Base-by-base conservation (phyloP, 805 yeast genomes). In the Pichia phayaonensis region DNA sequence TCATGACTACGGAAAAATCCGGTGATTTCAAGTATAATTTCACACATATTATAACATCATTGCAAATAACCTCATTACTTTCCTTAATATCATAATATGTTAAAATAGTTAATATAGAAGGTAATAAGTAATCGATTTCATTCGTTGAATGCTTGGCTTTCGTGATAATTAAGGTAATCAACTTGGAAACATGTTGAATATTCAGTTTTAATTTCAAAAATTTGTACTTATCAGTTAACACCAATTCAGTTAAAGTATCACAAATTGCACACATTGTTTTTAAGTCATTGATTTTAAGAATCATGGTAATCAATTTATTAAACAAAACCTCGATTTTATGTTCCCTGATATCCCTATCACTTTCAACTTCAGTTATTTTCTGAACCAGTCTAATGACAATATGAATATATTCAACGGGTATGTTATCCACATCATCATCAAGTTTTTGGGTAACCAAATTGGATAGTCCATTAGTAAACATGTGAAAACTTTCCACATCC, bases 361-460 rank as follows among this genome's bases (percentile, higher is more conserved):
- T 4, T 26, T 48, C 48, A 16, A 21, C 13, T 8, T 34, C 27
- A 24, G 20, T 11, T n/a, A 45, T 8, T 24, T 49, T 23, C 10
- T 40, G 39, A 15, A 49, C 24, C 13, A 45, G 31, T 34, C 45
- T 18, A 34, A 41, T 31, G 5, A 81, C 76, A 0, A 80, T 72
- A 61, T 84, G 95, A 44, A 81, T 76, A 95, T 96, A 90, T 65
- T 84, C 86, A 56, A 75, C 12, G 8, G 77, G 58, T 76, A 74
- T 64, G 8, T 42, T 36, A 4, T 31, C n/a, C 4, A 13, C 18
- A 16, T 44, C 36, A 8, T n/a, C 15, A 8, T 15, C 15, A 10
- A 48, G 20, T 21, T 40, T 48, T 2, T 48, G 43, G 40, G 15
- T 49, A 22, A 45, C 16, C 3, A 44, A 31, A 21, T 26, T 22